phyloP scores from a whole-genome alignment of 768 basidiomycete genomes.

The Naganishia antarctica region DNA sequence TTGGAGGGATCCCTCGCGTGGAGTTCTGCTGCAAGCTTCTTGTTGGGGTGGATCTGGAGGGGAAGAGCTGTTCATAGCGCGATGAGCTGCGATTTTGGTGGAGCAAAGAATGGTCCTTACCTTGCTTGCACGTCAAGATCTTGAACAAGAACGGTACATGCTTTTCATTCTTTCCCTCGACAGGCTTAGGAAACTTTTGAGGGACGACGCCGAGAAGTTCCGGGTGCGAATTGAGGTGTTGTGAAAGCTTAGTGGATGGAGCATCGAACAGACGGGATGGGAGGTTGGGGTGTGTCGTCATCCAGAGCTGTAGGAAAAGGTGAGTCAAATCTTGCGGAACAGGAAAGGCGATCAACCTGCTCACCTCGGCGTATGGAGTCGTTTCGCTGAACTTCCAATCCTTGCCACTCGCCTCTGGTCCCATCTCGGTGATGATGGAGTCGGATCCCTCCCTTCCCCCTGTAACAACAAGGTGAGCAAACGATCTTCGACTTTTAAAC shows the following conservation, averaged over 20 bases:
- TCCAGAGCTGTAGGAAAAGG: slow-evolving; percentile 35
- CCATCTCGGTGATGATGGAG: slow-evolving; percentile 32
- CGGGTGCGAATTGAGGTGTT: slow-evolving; percentile 26
- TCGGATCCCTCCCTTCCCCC: slow-evolving; percentile 40
- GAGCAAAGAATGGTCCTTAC: slow-evolving; percentile 22
- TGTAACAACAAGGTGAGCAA: background rate
- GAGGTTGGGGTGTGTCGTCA: slow-evolving; percentile 41
- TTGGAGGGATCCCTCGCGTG: slow-evolving; percentile 40
- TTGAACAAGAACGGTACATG: slow-evolving; percentile 45
- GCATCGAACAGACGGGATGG: slow-evolving; percentile 32
- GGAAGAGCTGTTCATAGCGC: slow-evolving; percentile 33
- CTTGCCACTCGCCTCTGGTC: slow-evolving; percentile 31
- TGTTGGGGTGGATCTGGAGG: slow-evolving; percentile 45
- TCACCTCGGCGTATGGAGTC: slow-evolving; percentile 38
- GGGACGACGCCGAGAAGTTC: slow-evolving; percentile 32
- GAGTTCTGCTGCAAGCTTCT: slow-evolving; percentile 38
- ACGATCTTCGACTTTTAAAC: background rate
- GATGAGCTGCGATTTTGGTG: background rate
- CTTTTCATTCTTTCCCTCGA: slow-evolving; percentile 29
- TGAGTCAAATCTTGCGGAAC: background rate
- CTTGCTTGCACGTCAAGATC: slow-evolving; percentile 42
- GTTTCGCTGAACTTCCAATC: slow-evolving; percentile 32
- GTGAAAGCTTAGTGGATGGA: slow-evolving; percentile 3
- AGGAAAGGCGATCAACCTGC: background rate
- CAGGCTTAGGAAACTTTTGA: slow-evolving; percentile 26